Evolutionary conservation across 768 basidiomycete species (phyloP).

Genomic region (Serendipita sp.): DNA sequence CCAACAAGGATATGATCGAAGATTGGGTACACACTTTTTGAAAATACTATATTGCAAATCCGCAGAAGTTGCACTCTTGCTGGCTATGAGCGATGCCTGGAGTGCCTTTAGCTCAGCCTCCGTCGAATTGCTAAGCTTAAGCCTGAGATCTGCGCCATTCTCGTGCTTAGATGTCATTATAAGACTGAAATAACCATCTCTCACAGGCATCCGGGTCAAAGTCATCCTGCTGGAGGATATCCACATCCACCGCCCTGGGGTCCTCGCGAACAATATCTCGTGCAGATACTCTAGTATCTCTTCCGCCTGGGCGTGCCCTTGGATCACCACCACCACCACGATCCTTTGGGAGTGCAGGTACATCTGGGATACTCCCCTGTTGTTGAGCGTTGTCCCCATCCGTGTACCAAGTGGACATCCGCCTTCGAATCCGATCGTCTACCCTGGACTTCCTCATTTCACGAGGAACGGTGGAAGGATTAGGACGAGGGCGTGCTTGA

Average conservation of each 20-base stretch:
- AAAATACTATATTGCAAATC: conserved; percentile 88
- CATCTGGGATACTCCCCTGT: conserved; percentile 32
- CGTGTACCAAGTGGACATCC: conserved; percentile 89
- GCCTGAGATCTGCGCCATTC: conserved; percentile 43
- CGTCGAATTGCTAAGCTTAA: conserved; percentile 79
- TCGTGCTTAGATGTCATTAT: neutral
- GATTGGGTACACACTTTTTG: conserved; percentile 48
- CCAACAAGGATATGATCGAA: neutral
- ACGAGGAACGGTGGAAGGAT: conserved; percentile 1
- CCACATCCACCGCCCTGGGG: conserved; percentile 40
- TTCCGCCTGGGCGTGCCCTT: conserved; percentile 34
- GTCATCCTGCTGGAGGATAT: conserved; percentile 51
- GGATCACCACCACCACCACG: conserved; percentile 14
- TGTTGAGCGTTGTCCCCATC: conserved; percentile 55
- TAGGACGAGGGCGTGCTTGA: neutral
- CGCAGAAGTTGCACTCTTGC: conserved; percentile 55
- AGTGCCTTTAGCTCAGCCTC: conserved; percentile 62
- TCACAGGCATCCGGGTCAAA: conserved; percentile 83
- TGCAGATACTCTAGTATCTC: conserved; percentile 20
- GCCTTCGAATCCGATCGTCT: conserved; percentile 89
- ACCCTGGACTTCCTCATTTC: conserved; percentile 30
- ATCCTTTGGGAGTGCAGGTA: conserved; percentile 39
- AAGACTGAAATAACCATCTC: conserved; percentile 18
- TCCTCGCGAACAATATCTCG: conserved; percentile 30
- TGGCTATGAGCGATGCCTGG: conserved; percentile 55